phyloP scores from a whole-genome alignment of 257 asterid species.

The Solanum virginianum region DNA sequence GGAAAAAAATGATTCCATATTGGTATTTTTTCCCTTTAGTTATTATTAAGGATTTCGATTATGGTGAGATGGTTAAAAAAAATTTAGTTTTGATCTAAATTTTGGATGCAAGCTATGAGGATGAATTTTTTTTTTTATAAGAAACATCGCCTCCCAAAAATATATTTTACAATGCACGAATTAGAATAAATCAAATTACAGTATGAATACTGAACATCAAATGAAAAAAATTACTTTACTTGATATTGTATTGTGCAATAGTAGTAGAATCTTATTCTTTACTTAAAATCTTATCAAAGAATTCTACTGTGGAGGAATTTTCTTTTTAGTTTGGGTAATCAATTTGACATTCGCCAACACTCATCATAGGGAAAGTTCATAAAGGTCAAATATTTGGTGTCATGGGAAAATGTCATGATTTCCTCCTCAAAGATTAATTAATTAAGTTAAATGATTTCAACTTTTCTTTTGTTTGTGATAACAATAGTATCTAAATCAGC shows the following conservation, averaged over 20 bases:
- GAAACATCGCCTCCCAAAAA: neutral
- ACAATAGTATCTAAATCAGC: rapidly evolving
- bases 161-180: neutral
- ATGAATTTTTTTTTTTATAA: neutral
- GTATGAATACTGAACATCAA: neutral
- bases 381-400: conserved; percentile 11
- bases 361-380: neutral
- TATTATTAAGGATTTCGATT: neutral
- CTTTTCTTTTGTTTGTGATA: neutral
- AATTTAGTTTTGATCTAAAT: rapidly evolving
- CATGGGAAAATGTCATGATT: neutral
- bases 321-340: neutral
- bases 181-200: neutral
- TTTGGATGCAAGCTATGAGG: neutral
- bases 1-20: neutral
- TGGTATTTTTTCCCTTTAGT: neutral
- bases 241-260: neutral
- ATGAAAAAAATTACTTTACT: neutral
- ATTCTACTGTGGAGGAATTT: neutral
- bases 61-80: rapidly evolving
- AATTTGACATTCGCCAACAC: neutral
- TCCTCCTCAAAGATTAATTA: neutral
- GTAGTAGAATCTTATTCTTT: neutral
- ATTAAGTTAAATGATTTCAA: neutral
- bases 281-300: neutral